These are phyloP conservation scores for Fusarium xylarioides DNA, from an alignment of 2,329 filamentous ascomycete species.

Conservation along the genomic window DNA sequence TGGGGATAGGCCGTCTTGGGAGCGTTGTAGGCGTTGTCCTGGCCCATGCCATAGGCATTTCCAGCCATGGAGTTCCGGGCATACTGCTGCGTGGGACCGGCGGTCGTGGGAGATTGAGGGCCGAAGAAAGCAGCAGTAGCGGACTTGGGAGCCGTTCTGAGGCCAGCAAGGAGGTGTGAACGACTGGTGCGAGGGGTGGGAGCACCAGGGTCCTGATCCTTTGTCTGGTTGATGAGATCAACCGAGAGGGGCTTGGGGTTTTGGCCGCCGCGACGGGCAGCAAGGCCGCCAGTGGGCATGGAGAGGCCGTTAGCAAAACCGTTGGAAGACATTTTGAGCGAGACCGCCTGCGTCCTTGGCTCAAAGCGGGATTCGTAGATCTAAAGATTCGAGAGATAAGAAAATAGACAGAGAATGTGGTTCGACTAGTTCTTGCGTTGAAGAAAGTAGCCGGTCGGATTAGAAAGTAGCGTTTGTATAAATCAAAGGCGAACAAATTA, in stretches of 20 bases:
- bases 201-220: constrained; percentile 70
- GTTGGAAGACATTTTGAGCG: constrained; percentile 98
- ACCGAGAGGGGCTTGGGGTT: constrained; percentile 91
- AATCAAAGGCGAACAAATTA: constrained; percentile 38
- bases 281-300: constrained; percentile 82
- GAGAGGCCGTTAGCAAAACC: constrained; percentile 77
- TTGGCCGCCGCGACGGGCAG: constrained; percentile 83
- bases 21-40: constrained; percentile 56
- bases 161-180: constrained; percentile 90
- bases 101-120: constrained; percentile 66
- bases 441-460: constrained; percentile 34
- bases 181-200: constrained; percentile 93
- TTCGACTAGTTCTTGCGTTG: constrained; percentile 23
- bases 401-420: constrained; percentile 35
- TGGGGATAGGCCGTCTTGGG: constrained; percentile 68
- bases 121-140: constrained; percentile 76
- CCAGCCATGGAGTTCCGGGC: constrained; percentile 56
- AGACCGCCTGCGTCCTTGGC: constrained; percentile 96
- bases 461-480: constrained; percentile 33
- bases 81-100: constrained; percentile 52
- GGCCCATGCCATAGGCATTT: constrained; percentile 56
- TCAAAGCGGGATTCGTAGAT: constrained; percentile 47
- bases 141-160: constrained; percentile 93
- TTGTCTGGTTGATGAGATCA: constrained; percentile 74
- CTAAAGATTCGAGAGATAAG: constrained; percentile 18